Conservation (phyloP, 805 yeast genomes). For the Metschnikowia noctiluminum region DNA sequence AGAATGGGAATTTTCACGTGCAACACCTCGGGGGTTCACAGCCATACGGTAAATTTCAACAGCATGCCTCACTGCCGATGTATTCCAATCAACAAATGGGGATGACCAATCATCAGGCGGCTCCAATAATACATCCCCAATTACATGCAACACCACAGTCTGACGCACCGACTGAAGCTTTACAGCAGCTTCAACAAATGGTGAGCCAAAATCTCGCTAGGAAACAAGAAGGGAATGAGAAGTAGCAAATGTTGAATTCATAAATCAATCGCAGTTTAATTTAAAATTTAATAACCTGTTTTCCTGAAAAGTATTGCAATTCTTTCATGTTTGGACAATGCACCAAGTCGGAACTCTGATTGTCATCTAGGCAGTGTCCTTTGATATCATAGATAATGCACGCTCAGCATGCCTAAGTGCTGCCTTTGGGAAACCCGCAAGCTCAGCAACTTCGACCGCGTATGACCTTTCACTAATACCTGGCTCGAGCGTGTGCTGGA, state of each 20-base stretch:
- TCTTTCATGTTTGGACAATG: no score
- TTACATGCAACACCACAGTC: neutral
- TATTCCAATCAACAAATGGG: constrained; percentile 1
- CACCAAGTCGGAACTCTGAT: no score
- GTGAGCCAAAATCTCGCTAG: constrained; percentile 14
- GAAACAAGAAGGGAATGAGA: neutral
- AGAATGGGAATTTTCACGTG: neutral
- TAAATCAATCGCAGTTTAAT: neutral
- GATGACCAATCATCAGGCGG: neutral
- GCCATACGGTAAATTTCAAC: constrained; percentile 14
- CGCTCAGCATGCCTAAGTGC: constrained; percentile 54
- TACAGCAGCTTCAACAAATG: constrained; percentile 19
- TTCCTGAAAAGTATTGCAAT: no score
- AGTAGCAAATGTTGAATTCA: neutral
- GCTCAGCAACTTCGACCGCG: constrained; percentile 70
- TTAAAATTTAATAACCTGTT: no score
- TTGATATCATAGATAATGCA: constrained; percentile 19
- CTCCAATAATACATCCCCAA: neutral
- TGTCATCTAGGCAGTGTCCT: no score
- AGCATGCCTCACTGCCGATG: constrained; percentile 4
- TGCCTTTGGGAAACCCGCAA: constrained; percentile 71
- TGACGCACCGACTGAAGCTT: constrained; percentile 6
- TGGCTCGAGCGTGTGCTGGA: constrained; percentile 55
- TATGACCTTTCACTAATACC: constrained; percentile 77
- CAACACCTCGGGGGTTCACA: constrained; percentile 20